Evolutionary conservation across 1,284 basidiomycete genomes (phyloP), one percentile per base, ranked within the genome.

Genomic region (Tylopilus sp.): DNA sequence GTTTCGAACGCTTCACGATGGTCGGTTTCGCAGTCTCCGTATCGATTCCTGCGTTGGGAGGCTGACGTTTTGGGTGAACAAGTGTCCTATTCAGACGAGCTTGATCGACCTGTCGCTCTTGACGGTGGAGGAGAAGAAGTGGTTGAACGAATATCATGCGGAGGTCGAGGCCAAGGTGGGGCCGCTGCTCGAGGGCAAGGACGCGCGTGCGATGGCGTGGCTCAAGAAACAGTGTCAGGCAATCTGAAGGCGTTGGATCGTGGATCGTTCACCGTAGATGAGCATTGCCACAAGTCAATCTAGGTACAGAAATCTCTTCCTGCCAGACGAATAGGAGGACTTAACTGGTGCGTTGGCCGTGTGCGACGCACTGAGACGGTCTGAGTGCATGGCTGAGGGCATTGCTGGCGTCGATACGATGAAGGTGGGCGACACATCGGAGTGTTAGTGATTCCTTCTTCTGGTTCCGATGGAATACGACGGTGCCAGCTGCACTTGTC

Each of bases 71-170:
- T 30, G 25, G 10, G 16, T 16, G 42, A 25, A 25, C 16, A 36
- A 86, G 86, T 89, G 81, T 55, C 96, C 96, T 0, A 93, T 98
- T 36, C 90, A 96, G 60, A 90, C 86, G 51, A 90, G 82, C 49
- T 76, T 99, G 38, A 71, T 98, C 35, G 86, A 95, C 49, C 53
- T 70, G 3, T 64, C 66, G 0, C 68, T 99, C 39, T 66, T 99
- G 41, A 77, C 77, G 4, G 71, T 60, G 6, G 72, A 76, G 21
- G 95, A 98, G 72, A 77, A 75, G 55, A 67, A 68, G 45, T 99
- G 96, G 96, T 55, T 98, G 54, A 85, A 98, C 61, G 73, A 68
- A 3, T 98, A 98, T 65, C 92, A 99, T 66, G 74, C 73, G 6
- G 88, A 94, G 64, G 80, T 89, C 0, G 72, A 77, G 63, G 72